Evolutionary conservation across 208 protist species (phyloP), one percentile per base, ranked within the genome.

Genomic region (Crithidia fasciculata): DNA sequence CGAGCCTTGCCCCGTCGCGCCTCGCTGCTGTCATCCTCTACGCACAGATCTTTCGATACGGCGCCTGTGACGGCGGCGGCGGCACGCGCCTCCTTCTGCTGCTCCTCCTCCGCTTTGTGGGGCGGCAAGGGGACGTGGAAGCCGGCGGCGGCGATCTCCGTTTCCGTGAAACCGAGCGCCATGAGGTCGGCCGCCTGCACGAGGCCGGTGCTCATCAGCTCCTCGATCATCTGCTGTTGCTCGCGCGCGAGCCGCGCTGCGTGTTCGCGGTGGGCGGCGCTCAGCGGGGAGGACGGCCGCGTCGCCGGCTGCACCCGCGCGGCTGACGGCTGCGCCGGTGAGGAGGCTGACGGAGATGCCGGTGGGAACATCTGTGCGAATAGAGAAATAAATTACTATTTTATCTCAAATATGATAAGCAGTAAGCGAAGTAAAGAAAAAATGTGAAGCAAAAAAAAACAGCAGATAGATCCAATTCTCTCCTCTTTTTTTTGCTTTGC

Each of bases 131-230:
- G 13, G 13, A 69, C 10, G 43, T 49, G 50, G 1, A 59, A 36
- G 8, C 67, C 69, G 0, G 78, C 63, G 4, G 72, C 73, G 45
- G 5, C 4, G n/a, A 86, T n/a, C 58, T 86, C 81, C 8, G 39
- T 72, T 18, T 50, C 55, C 2, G 69, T 82, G 69, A 86, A 86
- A 19, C 81, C 81, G 12, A 86, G 57, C 43, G 39, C 72, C 4
- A 78, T 50, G 6, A 86, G 57, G 50, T 86, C 81, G 5, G 50
- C 69, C 8, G 45, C 63, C 54, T 77, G 72, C 43, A 77, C 70
- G 19, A 86, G 77, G 8, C 77, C 73, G 16, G 53, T 50, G 58
- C 64, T 49, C 53, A 80, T 62, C 3, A 86, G 81, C 61, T 82
- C 53, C 53, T 72, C 61, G 6, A 86, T 83, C 72, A 80, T 69